Evolutionary conservation across 2,329 filamentous ascomycete genomes (phyloP), one percentile per base, ranked within the genome.

Genomic region (Lachnellula suecica): DNA sequence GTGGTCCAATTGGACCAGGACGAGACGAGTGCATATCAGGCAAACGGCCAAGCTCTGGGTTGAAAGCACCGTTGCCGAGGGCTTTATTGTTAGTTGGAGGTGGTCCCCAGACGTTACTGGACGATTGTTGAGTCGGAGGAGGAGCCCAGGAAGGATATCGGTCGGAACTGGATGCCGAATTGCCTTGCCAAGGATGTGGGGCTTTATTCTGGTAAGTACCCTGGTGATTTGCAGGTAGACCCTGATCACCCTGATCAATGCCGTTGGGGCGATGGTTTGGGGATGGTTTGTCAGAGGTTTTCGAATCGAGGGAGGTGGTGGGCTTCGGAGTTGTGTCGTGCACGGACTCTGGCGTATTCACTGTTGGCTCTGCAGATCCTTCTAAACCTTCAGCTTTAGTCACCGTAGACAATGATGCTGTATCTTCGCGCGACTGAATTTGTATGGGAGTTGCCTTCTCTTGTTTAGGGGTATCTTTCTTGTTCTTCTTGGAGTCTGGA

Each of bases 61-160:
- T 83, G 63, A 92, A 92, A 0, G 87, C 90, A 40, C 88, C 88
- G 66, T 92, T 92, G 3, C 88, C 88, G 19, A 92, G 82, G 10
- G 82, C 84, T 49, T 84, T 79, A 59, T 89, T 84, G 61, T 81
- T 85, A 49, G 83, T 82, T 13, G n/a, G 84, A 10, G 52, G 85
- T 40, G 87, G 83, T 17, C 84, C 88, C 88, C 88, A 92, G 17
- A 91, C 85, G 64, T 87, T 89, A 44, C 79, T 75, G 11, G 65
- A 69, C 22, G 75, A 68, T 10, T 73, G 58, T 41, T 74, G 71
- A 44, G 77, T 78, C 34, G 71, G 66, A 19, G 61, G 61, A 13
- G 61, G 53, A 29, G 61, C 63, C 82, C 83, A 85, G 1, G 76
- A 70, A 10, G 75, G 67, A 47, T 75, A 76, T 43, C 77, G 73